Evolutionary conservation across 306 rosid species (phyloP).

Genomic region (Dryas drummondii): DNA sequence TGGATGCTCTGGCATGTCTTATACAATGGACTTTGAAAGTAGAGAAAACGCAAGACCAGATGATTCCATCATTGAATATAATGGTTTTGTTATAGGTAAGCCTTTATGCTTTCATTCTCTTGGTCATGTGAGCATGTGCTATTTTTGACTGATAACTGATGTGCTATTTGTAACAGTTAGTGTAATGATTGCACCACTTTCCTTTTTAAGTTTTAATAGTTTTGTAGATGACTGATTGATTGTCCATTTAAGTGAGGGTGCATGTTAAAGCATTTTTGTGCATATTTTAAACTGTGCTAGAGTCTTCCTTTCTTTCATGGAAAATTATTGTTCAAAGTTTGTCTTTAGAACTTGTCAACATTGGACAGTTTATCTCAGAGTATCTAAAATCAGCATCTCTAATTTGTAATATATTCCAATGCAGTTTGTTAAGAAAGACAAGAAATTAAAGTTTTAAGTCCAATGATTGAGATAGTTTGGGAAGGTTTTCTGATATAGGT

Average conservation of each 20-base stretch:
- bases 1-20: slow-evolving; percentile 99
- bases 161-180: background rate
- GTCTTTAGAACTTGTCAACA: background rate
- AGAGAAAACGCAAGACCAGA: slow-evolving; percentile 68
- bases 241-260: background rate
- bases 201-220: background rate
- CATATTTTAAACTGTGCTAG: background rate
- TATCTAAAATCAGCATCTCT: background rate
- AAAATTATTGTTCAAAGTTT: background rate
- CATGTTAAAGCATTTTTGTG: background rate
- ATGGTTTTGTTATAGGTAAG: slow-evolving; percentile 81
- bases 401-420: background rate
- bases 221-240: slow-evolving; percentile 6
- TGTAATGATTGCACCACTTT: background rate
- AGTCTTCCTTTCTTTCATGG: background rate
- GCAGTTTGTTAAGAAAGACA: background rate
- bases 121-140: background rate
- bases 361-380: background rate
- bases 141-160: background rate
- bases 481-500: background rate
- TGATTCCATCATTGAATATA: slow-evolving; percentile 81
- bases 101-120: background rate
- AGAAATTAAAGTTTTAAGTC: background rate
- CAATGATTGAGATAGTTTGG: background rate
- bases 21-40: slow-evolving; percentile 87